phyloP scores from a whole-genome alignment of 2,329 filamentous ascomycete genomes.

The Sporothrix sp. region DNA sequence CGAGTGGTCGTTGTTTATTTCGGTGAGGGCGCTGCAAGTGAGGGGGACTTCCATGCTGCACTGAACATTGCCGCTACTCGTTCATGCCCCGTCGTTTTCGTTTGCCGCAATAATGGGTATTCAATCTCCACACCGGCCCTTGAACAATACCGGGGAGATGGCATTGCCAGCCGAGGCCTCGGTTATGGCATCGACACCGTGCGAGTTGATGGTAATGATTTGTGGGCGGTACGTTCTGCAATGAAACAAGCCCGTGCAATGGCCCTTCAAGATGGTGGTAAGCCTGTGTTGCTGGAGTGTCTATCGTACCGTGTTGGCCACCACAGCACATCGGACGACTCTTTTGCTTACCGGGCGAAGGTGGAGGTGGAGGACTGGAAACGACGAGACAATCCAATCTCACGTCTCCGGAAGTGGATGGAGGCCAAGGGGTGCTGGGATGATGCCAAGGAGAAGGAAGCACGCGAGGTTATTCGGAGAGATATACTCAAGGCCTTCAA shows the following conservation, averaged over 20 bases:
- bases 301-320: constrained; percentile 97
- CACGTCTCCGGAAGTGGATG: constrained; percentile 54
- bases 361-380: constrained; percentile 92
- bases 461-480: constrained; percentile 26
- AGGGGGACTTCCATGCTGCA: constrained; percentile 75
- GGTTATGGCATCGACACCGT: constrained; percentile 81
- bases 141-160: constrained; percentile 74
- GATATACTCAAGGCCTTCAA: constrained; percentile 77
- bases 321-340: constrained; percentile 94
- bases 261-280: constrained; percentile 70
- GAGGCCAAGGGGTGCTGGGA: constrained; percentile 77
- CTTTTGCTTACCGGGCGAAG: constrained; percentile 86
- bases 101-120: constrained; percentile 77
- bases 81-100: constrained; percentile 65
- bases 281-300: constrained; percentile 79
- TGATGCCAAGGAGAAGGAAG: constrained; percentile 62
- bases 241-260: constrained; percentile 62
- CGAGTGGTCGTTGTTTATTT: constrained; percentile 68
- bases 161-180: constrained; percentile 65
- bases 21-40: constrained; percentile 70
- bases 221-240: constrained; percentile 65
- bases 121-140: constrained; percentile 70
- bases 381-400: constrained; percentile 29
- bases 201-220: constrained; percentile 72
- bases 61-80: constrained; percentile 73